These are phyloP conservation scores for Paraconiothyrium sp. DNA, from an alignment of 2,329 filamentous ascomycete genomes.

Conservation along the genomic window DNA sequence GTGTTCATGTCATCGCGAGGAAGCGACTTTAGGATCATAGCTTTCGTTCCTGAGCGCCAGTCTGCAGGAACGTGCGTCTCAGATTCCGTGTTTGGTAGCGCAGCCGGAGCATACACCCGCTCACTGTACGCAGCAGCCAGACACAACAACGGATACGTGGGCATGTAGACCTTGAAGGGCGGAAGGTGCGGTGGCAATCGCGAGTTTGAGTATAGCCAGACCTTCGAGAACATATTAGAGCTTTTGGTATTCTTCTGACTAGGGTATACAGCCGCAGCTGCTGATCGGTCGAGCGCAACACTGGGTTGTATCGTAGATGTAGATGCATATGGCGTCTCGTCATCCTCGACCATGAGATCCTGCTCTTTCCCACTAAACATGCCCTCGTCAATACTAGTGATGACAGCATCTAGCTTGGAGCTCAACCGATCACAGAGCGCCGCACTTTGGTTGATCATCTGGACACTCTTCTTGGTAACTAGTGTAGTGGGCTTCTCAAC, in stretches of 20 bases:
- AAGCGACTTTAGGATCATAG: conserved; percentile 84
- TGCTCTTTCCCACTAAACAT: conserved; percentile 62
- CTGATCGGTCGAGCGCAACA: conserved; percentile 18
- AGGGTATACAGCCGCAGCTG: conserved; percentile 1
- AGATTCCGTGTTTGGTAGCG: conserved; percentile 61
- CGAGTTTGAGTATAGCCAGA: conserved; percentile 81
- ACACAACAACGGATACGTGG: conserved; percentile 80
- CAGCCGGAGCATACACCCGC: conserved; percentile 70
- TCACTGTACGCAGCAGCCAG: conserved; percentile 82
- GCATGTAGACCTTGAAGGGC: conserved; percentile 75
- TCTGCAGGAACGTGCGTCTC: conserved; percentile 76
- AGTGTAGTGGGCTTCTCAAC: conserved; percentile 43
- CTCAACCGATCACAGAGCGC: conserved; percentile 68
- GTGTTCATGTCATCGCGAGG: conserved; percentile 80
- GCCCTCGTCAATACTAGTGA: conserved; percentile 77
- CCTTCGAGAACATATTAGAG: conserved; percentile 70
- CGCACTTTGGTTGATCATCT: conserved; percentile 51
- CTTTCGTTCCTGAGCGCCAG: conserved; percentile 78
- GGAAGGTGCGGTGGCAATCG: conserved; percentile 73
- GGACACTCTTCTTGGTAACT: conserved; percentile 45
- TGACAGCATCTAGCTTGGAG: conserved; percentile 70
- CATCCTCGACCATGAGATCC: conserved; percentile 55
- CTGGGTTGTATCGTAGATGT: conserved; percentile 28
- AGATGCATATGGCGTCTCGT: conserved; percentile 23
- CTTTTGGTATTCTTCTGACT: conserved; percentile 25